Base-by-base conservation (phyloP, 2,329 filamentous ascomycete genomes). In the Corniculantispora saksenae region DNA sequence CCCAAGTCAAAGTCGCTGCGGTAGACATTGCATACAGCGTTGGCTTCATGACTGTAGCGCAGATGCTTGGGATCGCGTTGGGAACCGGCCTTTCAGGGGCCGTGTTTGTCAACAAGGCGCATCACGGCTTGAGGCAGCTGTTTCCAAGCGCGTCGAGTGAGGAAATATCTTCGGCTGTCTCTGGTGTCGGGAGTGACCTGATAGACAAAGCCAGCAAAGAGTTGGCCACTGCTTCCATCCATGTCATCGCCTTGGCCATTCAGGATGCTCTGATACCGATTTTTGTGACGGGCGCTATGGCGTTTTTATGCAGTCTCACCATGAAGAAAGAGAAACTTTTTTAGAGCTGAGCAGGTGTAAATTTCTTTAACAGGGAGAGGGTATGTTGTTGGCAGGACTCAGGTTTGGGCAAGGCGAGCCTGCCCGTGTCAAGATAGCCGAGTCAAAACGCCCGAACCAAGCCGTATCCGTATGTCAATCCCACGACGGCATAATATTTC, bases 311-410 rank as follows among this genome's bases (percentile, higher is more conserved):
- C 51, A 75, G 73, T 50, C 43, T 74, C n/a, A 67, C 69, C 8
- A 73, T 79, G 74, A 77, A 76, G 71, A 69, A 73, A 54, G 76
- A 77, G 67, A 75, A 72, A 63, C 63, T 78, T 45, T 77, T 78
- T 38, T 25, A n/a, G n/a, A n/a, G n/a, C n/a, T n/a, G n/a, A n/a
- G n/a, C n/a, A n/a, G n/a, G n/a, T n/a, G n/a, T n/a, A n/a, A n/a
- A n/a, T n/a, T n/a, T n/a, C n/a, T n/a, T n/a, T n/a, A n/a, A n/a
- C n/a, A n/a, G n/a, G n/a, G n/a, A n/a, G n/a, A n/a, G n/a, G n/a
- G n/a, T n/a, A n/a, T n/a, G n/a, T n/a, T n/a, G n/a, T n/a, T n/a
- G n/a, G n/a, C n/a, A n/a, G n/a, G n/a, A n/a, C n/a, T n/a, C n/a
- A n/a, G n/a, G n/a, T n/a, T n/a, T n/a, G n/a, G n/a, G n/a, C n/a